Evolutionary conservation across 495 filamentous ascomycete genomes (phyloP), one percentile per base, ranked within the genome.

Genomic region (Penicillium tannophilum): DNA sequence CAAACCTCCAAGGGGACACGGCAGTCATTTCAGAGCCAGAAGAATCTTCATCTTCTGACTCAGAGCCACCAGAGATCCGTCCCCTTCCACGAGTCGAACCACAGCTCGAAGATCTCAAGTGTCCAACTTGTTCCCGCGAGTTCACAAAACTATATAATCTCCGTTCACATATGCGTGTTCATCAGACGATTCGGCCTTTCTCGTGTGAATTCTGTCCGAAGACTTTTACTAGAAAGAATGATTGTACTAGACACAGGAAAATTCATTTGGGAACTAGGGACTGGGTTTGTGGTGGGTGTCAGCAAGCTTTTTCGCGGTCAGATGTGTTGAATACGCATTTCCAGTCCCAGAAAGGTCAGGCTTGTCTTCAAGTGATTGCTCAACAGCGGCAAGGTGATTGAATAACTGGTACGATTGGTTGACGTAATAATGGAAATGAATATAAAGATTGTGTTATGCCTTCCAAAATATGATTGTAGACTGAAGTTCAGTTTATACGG

Each of bases 241-340:
- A 55, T 33, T 16, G 26, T 16, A 55, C 24, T n/a, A 23, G 52
- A 19, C 52, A 45, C 10, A 55, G 16, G 23, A 55, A 45, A 14
- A 31, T 28, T 2, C 52, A 55, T 45, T 30, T 31, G 23, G 52
- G 52, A 14, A 39, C 26, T 12, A 44, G 30, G 24, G 42, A 45
- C 12, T 45, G 42, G 36, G 41, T 55, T 19, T 55, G 52, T 12
- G 52, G 39, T 24, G 52, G 52, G 6, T 55, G 52, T 33, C 12
- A 45, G 20, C 41, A 12, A 30, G 23, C 23, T 0, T 55, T 55
- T 55, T 28, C 42, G 12, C 52, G 52, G n/a, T 30, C 52, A 10
- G 39, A 55, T 39, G 42, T 28, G 6, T 19, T 55, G 41, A 55
- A 31, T 43, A 16, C 20, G n/a, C 52, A 55, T 41, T 24, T 41